Conservation (phyloP, 108 stramenopile species). For the Cyclotella distinguenda region DNA sequence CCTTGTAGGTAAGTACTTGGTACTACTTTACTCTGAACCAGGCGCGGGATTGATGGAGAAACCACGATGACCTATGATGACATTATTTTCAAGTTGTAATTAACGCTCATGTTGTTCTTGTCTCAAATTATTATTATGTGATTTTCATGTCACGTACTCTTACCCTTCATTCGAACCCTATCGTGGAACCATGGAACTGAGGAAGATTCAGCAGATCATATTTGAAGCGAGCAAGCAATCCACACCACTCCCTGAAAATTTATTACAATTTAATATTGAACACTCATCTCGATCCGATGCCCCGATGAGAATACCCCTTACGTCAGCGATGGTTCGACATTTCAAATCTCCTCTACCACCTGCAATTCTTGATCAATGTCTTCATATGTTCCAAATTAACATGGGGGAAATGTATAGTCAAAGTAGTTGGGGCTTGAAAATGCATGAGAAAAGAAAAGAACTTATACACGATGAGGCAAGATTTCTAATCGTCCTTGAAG, state of each 20-base stretch:
- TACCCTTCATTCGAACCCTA: too few species aligned
- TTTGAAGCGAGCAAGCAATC: constrained; percentile 7
- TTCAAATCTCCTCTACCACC: constrained; percentile 30
- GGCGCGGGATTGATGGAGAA: too few species aligned
- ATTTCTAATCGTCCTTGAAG: constrained; percentile 50
- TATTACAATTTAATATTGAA: constrained; percentile 5
- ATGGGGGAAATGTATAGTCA: constrained; percentile 71
- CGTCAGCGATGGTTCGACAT: constrained; percentile 9
- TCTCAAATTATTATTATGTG: not conserved
- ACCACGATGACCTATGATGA: too few species aligned
- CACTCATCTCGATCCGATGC: not conserved
- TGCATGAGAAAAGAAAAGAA: constrained; percentile 66
- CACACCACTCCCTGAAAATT: not conserved
- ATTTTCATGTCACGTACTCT: not conserved
- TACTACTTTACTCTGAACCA: too few species aligned
- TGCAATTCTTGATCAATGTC: constrained; percentile 31
- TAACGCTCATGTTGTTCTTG: too few species aligned
- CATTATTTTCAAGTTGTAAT: too few species aligned
- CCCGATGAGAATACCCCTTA: not conserved
- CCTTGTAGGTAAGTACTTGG: too few species aligned
- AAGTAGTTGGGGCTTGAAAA: constrained; percentile 77
- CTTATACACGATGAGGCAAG: constrained; percentile 63
- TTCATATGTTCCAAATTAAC: constrained; percentile 62
- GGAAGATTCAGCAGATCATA: not conserved
- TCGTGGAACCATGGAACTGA: constrained; percentile 1